Conservation (phyloP, 192 early-diverging fungal species). For the Oehlia diaphana region DNA sequence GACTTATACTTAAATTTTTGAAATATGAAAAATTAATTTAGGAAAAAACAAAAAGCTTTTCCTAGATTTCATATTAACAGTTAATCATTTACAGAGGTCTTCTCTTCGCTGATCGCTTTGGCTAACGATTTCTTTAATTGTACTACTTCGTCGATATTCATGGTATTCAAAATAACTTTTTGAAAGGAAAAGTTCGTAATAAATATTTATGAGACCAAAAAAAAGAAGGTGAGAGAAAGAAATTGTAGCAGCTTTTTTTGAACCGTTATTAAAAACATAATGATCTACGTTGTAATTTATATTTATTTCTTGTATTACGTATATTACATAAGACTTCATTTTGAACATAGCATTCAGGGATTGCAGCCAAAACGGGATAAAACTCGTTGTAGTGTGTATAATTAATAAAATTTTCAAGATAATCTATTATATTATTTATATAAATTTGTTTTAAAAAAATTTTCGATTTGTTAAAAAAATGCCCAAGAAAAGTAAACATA, state of each 20-base stretch:
- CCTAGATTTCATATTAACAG: too few relatives aligned
- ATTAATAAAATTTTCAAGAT: too few relatives aligned
- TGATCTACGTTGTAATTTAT: too few relatives aligned
- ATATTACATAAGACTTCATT: too few relatives aligned
- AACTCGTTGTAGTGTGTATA: too few relatives aligned
- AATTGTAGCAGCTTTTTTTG: not conserved
- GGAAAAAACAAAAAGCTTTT: not conserved
- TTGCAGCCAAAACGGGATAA: too few relatives aligned
- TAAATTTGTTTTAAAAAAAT: too few relatives aligned
- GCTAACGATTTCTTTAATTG: slow-evolving; percentile 2
- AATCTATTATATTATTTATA: too few relatives aligned
- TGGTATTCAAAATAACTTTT: not conserved
- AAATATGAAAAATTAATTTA: not conserved
- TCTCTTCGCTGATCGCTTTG: slow-evolving; percentile 2
- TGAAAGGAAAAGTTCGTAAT: not conserved
- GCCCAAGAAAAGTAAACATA: slow-evolving; percentile 26
- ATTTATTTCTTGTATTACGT: too few relatives aligned
- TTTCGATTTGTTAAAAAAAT: not conserved
- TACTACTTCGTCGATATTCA: slow-evolving; percentile 17
- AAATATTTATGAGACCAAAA: slow-evolving; percentile 1
- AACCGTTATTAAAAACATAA: not conserved
- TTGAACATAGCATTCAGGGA: too few relatives aligned
- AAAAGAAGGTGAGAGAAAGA: not conserved
- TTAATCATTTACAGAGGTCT: not conserved
- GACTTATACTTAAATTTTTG: too few relatives aligned